Percentiles rank a stretch among this genome's conserved stretches.
Evolutionary conservation across 331 rosid species (phyloP).

Genomic region (Rosa hybrid): DNA sequence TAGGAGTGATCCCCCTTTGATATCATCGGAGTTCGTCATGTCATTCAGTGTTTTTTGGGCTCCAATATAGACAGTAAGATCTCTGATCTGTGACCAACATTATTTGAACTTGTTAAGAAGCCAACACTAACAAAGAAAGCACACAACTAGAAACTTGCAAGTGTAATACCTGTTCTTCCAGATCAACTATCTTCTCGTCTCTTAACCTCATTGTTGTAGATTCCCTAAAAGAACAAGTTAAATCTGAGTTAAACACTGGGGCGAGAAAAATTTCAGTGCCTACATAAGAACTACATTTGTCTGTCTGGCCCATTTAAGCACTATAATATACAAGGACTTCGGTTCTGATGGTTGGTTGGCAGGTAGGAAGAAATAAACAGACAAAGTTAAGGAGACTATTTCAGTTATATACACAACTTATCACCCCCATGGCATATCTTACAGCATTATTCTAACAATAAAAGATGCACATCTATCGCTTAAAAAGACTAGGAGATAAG

Average conservation of each 20-base stretch:
- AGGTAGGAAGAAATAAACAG: not conserved
- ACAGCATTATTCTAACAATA: not conserved
- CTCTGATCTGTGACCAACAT: slow-evolving; percentile 69
- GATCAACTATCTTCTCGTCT: slow-evolving; percentile 63
- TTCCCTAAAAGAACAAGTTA: slow-evolving; percentile 63
- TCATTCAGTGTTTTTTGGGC: slow-evolving; percentile 75
- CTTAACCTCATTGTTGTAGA: slow-evolving; percentile 38
- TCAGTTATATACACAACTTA: not conserved
- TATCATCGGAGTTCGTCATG: slow-evolving; percentile 63
- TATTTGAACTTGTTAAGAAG: slow-evolving; percentile 19
- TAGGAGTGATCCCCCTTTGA: slow-evolving; percentile 76
- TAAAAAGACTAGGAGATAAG: not conserved
- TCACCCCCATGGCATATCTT: not conserved
- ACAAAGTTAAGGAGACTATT: not conserved
- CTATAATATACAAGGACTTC: not conserved
- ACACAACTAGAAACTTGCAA: not conserved
- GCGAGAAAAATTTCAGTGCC: slow-evolving; percentile 1
- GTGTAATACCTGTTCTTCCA: slow-evolving; percentile 85
- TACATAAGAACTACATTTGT: not conserved
- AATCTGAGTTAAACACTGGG: not conserved
- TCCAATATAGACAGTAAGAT: slow-evolving; percentile 65
- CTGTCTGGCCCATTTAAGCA: not conserved
- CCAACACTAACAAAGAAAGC: slow-evolving; percentile 5
- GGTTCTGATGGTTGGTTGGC: not conserved
- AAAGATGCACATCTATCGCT: not conserved